Base-by-base conservation (phyloP, 306 rosid genomes). In the Dryas octopetala region DNA sequence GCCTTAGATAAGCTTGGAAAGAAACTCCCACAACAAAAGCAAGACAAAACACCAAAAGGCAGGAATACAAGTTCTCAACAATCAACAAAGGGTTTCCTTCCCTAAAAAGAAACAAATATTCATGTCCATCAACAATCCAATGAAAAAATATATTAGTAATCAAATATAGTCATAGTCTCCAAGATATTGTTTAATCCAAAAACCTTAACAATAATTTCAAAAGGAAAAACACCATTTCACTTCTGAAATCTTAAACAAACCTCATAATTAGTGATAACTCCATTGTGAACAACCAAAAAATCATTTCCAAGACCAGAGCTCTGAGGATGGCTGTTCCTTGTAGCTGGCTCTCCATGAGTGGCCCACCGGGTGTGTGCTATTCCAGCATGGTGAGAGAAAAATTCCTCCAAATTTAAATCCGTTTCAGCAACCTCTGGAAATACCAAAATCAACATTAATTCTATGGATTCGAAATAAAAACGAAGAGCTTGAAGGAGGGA, bases 291-390 rank as follows among this genome's bases (percentile, higher is more conserved):
- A 63, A 95, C 97, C 86, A 95, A 66, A 73, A 95, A 95, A 1
- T 95, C 99, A 68, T 95, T 88, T 64, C 78, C 92, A 66, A 88
- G 70, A 71, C 85, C 93, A 26, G 99, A 95, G 28, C 82, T 83
- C 81, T 95, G 99, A 14, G 99, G 99, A 83, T 95, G 99, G 80
- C 97, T 92, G 59, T 95, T 95, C 79, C 97, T 83, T 0, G 88
- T 87, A 72, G 99, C 91, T 74, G 99, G 99, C 73, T 92, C 99
- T 50, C 97, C 99, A 48, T 95, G 97, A 74, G 99, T 95, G 2
- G 99, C 99, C 99, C 99, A 95, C 5, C 97, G 93, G 51, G 99
- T 95, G 73, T 95, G 99, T 4, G 99, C 99, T 47, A 95, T 92
- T 68, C 96, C 99, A 38, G 97, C 91, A 26, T 95, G 99, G 61